Conservation (phyloP, 768 basidiomycete genomes). For the Trametes maxima region DNA sequence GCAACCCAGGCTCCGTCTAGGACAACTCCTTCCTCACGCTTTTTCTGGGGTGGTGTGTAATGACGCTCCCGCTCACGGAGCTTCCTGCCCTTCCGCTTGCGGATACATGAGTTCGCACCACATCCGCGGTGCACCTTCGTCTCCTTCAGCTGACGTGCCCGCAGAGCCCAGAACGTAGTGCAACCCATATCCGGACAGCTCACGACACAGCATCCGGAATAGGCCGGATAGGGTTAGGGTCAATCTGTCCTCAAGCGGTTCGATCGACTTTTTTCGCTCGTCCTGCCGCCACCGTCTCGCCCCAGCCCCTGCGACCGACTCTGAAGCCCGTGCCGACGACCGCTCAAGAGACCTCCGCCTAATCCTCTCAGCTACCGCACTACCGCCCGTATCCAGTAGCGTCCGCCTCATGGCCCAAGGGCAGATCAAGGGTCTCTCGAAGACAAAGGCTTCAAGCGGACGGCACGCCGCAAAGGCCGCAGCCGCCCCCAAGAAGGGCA, state of each 20-base stretch:
- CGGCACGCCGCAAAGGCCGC: conserved; percentile 68
- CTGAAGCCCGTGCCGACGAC: too few relatives aligned
- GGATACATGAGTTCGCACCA: too few relatives aligned
- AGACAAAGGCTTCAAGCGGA: conserved; percentile 48
- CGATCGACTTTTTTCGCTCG: conserved; percentile 7
- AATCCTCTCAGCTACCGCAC: neutral
- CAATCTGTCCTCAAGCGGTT: neutral
- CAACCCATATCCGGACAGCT: neutral
- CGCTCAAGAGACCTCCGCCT: too few relatives aligned
- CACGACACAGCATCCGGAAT: conserved; percentile 9
- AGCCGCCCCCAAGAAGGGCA: conserved; percentile 78
- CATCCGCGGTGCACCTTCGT: too few relatives aligned
- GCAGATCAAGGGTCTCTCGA: conserved; percentile 72
- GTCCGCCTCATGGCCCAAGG: conserved; percentile 73
- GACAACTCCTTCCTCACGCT: too few relatives aligned
- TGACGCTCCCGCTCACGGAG: too few relatives aligned
- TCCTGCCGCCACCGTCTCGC: too few relatives aligned
- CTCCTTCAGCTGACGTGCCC: too few relatives aligned
- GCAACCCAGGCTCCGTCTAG: too few relatives aligned
- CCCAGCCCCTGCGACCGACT: too few relatives aligned
- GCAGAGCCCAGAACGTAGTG: neutral
- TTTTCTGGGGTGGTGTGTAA: too few relatives aligned
- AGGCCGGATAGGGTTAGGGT: conserved; percentile 9
- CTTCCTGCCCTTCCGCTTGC: too few relatives aligned
- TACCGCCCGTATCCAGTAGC: neutral